phyloP scores from a whole-genome alignment of 805 yeast species.

The Kuraishia borneana region DNA sequence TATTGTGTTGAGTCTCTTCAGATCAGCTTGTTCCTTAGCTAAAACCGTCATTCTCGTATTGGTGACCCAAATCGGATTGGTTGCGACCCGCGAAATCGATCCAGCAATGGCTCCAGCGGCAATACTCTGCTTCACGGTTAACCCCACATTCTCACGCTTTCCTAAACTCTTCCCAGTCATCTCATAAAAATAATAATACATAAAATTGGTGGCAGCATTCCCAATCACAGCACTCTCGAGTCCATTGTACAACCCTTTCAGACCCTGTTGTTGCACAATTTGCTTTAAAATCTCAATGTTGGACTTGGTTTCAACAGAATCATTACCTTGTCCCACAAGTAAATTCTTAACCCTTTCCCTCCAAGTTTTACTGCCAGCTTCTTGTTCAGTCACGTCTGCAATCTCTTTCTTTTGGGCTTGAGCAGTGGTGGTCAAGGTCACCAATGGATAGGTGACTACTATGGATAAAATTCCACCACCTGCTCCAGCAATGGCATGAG shows the following conservation, averaged over 20 bases:
- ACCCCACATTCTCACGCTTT: conserved; percentile 8
- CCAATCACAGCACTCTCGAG: conserved; percentile 83
- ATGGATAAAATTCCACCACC: conserved; percentile 86
- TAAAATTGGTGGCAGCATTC: conserved; percentile 74
- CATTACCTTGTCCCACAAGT: conserved; percentile 2
- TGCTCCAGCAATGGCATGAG: conserved; percentile 93
- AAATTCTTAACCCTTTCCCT: conserved; percentile 1
- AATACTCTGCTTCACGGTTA: conserved; percentile 58
- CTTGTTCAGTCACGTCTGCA: conserved; percentile 9
- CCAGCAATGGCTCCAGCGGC: conserved; percentile 82
- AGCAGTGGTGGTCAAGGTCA: conserved; percentile 77
- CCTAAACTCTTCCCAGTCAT: conserved; percentile 28
- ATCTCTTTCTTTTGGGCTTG: conserved; percentile 39
- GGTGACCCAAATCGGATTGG: conserved; percentile 94
- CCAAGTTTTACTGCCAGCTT: conserved; percentile 6
- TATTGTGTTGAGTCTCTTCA: conserved; percentile 33
- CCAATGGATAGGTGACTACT: conserved; percentile 82
- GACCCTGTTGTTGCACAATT: conserved; percentile 47
- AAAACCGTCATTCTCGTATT: conserved; percentile 78
- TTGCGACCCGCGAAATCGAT: conserved; percentile 64
- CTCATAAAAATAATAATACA: conserved; percentile 88
- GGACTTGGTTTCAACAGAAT: conserved; percentile 3
- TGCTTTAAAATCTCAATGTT: conserved; percentile 22
- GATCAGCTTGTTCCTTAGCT: conserved; percentile 17
- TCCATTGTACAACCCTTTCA: conserved; percentile 70